phyloP scores from a whole-genome alignment of 2,329 filamentous ascomycete genomes.

The Elsinoe australis region DNA sequence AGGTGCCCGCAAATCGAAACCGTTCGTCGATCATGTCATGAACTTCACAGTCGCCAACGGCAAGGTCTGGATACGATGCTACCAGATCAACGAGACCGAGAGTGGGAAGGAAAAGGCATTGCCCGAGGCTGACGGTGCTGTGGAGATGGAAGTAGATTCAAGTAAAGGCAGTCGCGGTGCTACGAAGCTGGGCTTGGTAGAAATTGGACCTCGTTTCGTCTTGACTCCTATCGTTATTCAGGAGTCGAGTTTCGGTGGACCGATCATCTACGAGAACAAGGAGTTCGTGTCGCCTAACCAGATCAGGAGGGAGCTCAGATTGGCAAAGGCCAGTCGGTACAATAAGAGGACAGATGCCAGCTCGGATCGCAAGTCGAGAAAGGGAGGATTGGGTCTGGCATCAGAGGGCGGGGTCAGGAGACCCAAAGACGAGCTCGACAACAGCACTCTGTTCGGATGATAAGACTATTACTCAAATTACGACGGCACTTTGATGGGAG shows the following conservation, averaged over 20 bases:
- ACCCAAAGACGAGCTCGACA: constrained; percentile 65
- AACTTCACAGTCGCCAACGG: constrained; percentile 83
- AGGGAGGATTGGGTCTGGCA: constrained; percentile 66
- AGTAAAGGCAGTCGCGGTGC: constrained; percentile 45
- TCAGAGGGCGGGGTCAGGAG: constrained; percentile 56
- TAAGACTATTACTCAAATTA: too few relatives aligned
- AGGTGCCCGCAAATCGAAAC: constrained; percentile 80
- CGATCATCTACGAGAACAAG: constrained; percentile 97
- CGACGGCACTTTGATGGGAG: neutral
- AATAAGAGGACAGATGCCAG: constrained; percentile 66
- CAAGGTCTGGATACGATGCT: constrained; percentile 93
- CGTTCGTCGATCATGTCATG: constrained; percentile 93
- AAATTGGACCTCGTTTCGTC: constrained; percentile 90
- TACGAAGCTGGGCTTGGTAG: constrained; percentile 74
- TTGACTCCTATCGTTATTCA: constrained; percentile 91
- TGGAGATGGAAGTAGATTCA: constrained; percentile 35
- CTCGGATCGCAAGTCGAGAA: constrained; percentile 65
- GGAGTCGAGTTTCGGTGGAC: constrained; percentile 89
- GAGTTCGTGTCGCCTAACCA: constrained; percentile 96
- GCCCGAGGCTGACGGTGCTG: constrained; percentile 19
- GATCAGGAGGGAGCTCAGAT: constrained; percentile 71
- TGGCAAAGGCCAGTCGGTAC: constrained; percentile 69
- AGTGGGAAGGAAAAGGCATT: constrained; percentile 40
- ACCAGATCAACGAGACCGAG: constrained; percentile 83
- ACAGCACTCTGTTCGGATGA: constrained; percentile 67